Evolutionary conservation across 345 rosid species (phyloP), one percentile per base, ranked within the genome.

Genomic region (Dovyalis caffra): DNA sequence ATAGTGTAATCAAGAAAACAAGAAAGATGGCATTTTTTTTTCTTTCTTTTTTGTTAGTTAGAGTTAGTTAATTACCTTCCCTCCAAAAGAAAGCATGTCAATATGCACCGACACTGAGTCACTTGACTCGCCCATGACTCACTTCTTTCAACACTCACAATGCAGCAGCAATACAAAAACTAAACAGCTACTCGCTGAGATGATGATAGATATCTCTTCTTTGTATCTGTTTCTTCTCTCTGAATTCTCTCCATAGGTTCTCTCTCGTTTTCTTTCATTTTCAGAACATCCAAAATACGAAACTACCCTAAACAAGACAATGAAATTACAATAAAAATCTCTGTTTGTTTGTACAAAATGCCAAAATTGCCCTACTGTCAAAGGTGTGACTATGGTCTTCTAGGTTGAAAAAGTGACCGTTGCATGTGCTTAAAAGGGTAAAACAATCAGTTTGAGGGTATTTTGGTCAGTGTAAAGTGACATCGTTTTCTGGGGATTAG

Each of bases 51-150:
- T 53, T 28, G 67, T 51, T 25, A 8, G 56, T 10, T 25, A 32
- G 21, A 43, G 77, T 60, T 57, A 4, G 68, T 80, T 63, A 20
- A 58, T 79, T 34, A 88, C 90, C 90, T 85, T 88, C 67, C 89
- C 92, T 32, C 86, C 88, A 5, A 87, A 78, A 62, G 86, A 82
- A 31, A 70, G 75, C 78, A 71, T 34, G 76, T 84, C 88, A 77
- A 87, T 81, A 63, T 84, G 86, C 18, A 88, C 83, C 21, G 83
- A 78, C 4, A 88, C 83, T 8, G 87, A 88, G 82, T 81, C 89
- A 49, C 86, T 85, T 25, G 89, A 85, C 74, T 82, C 88, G 37
- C 71, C 88, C 85, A 88, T 86, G 68, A 33, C 68, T 76, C 82
- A 45, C 67, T 71, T 63, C 53, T 35, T 51, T 31, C 16, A 16